These are phyloP conservation scores for Pestalotiopsis sp. DNA, from an alignment of 2,329 filamentous ascomycete species.

Conservation along the genomic window DNA sequence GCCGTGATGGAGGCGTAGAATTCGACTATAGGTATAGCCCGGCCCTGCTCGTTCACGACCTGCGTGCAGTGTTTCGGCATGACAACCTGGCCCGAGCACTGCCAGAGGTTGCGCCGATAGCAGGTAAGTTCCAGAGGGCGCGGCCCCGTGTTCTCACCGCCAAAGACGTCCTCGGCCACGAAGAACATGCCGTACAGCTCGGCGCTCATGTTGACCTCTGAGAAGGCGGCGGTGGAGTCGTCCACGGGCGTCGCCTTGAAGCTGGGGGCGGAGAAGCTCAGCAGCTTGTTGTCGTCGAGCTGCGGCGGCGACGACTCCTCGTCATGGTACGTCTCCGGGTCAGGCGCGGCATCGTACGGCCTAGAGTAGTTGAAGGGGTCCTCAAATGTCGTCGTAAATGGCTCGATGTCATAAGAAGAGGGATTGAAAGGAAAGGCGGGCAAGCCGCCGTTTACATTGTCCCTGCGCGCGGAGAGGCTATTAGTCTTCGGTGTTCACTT, in stretches of 20 bases:
- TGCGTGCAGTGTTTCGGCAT: slow-evolving; percentile 74
- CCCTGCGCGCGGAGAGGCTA: slow-evolving; percentile 29
- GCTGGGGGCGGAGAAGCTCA: slow-evolving; percentile 71
- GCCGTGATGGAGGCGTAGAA: slow-evolving; percentile 82
- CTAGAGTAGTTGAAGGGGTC: slow-evolving; percentile 65
- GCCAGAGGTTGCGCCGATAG: slow-evolving; percentile 92
- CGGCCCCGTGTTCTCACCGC: slow-evolving; percentile 52
- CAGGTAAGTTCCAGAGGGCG: slow-evolving; percentile 84
- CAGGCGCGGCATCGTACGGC: slow-evolving; percentile 47
- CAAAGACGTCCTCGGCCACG: slow-evolving; percentile 79
- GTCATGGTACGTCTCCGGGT: slow-evolving; percentile 42
- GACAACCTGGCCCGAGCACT: slow-evolving; percentile 86
- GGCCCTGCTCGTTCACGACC: slow-evolving; percentile 73
- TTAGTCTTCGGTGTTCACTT: background rate
- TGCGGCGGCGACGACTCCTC: slow-evolving; percentile 56
- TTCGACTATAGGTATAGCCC: slow-evolving; percentile 75
- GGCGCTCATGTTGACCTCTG: slow-evolving; percentile 68
- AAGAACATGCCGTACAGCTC: slow-evolving; percentile 90
- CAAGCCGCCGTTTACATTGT: slow-evolving; percentile 44
- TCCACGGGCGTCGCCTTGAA: slow-evolving; percentile 66
- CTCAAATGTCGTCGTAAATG: slow-evolving; percentile 64
- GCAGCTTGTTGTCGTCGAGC: slow-evolving; percentile 70
- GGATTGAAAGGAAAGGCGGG: slow-evolving; percentile 53
- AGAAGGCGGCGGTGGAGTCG: slow-evolving; percentile 60
- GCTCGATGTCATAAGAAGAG: slow-evolving; percentile 62